These are phyloP conservation scores for Venturia nashicola DNA, from an alignment of 2,329 filamentous ascomycete species.

Conservation along the genomic window DNA sequence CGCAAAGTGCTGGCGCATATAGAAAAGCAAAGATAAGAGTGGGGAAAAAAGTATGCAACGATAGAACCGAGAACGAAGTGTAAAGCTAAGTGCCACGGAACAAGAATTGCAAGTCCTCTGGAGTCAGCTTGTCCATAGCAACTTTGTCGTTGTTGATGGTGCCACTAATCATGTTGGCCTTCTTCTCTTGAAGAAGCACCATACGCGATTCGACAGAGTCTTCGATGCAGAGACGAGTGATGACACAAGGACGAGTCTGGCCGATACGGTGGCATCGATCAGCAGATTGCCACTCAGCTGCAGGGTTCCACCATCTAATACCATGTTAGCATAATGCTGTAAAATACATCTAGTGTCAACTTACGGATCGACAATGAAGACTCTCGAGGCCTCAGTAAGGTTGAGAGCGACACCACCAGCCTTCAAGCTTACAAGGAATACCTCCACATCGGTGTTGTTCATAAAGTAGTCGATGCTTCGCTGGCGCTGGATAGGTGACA, in stretches of 20 bases:
- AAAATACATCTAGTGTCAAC: slow-evolving; percentile 25
- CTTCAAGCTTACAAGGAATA: slow-evolving; percentile 91
- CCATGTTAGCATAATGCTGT: slow-evolving; percentile 17
- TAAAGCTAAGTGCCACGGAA: slow-evolving; percentile 58
- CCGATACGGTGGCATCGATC: slow-evolving; percentile 82
- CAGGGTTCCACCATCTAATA: slow-evolving; percentile 93
- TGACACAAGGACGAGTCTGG: slow-evolving; percentile 83
- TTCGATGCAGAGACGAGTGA: slow-evolving; percentile 90
- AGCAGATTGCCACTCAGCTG: slow-evolving; percentile 97
- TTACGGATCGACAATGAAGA: slow-evolving; percentile 94
- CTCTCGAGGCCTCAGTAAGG: slow-evolving; percentile 82
- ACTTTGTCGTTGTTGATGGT: slow-evolving; percentile 90
- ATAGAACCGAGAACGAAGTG: not conserved
- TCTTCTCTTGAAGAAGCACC: slow-evolving; percentile 94
- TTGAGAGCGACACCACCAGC: slow-evolving; percentile 93
- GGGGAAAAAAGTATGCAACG: not conserved
- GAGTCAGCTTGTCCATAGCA: slow-evolving; percentile 81
- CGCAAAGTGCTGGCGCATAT: not conserved
- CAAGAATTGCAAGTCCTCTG: slow-evolving; percentile 90
- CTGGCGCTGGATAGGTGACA: slow-evolving; percentile 88
- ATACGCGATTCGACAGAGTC: slow-evolving; percentile 95
- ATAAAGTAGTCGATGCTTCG: slow-evolving; percentile 94
- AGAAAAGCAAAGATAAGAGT: not conserved
- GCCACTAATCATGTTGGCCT: slow-evolving; percentile 93
- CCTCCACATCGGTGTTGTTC: slow-evolving; percentile 86